Conservation (phyloP, 2,329 filamentous ascomycete species). For the Alternaria conjuncta region DNA sequence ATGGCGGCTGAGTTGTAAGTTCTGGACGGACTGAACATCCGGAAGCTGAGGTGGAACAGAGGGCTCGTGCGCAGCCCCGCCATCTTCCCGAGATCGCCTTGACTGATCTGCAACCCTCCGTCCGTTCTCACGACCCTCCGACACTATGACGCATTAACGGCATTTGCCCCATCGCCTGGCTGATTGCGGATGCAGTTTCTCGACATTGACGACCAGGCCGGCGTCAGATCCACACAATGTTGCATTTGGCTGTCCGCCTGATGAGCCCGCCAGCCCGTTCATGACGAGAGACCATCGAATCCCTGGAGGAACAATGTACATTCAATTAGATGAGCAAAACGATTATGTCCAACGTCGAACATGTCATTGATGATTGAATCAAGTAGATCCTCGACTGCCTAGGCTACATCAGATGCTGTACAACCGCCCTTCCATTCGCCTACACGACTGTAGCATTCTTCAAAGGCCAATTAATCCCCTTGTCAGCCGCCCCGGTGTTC, state of each 20-base stretch:
- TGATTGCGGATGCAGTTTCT: neutral
- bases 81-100: neutral
- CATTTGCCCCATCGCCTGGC: neutral
- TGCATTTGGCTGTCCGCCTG: neutral
- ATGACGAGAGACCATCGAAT: neutral
- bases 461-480: constrained; percentile 45
- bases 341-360: neutral
- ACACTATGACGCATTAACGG: neutral
- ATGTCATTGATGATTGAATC: neutral
- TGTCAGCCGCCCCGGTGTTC: constrained; percentile 40
- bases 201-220: neutral
- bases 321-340: neutral
- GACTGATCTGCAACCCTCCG: neutral
- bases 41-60: neutral
- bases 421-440: neutral
- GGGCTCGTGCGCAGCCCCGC: neutral
- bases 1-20: neutral
- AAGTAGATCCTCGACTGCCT: neutral
- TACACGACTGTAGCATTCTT: constrained; percentile 23
- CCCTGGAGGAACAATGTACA: neutral
- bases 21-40: neutral
- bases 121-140: neutral
- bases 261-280: neutral
- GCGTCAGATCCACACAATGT: neutral
- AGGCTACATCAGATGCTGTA: neutral